Percentiles rank a stretch among this genome's conserved stretches.
Evolutionary conservation across 805 yeast species (phyloP).

Genomic region (Zygosaccharomyces bailii): DNA sequence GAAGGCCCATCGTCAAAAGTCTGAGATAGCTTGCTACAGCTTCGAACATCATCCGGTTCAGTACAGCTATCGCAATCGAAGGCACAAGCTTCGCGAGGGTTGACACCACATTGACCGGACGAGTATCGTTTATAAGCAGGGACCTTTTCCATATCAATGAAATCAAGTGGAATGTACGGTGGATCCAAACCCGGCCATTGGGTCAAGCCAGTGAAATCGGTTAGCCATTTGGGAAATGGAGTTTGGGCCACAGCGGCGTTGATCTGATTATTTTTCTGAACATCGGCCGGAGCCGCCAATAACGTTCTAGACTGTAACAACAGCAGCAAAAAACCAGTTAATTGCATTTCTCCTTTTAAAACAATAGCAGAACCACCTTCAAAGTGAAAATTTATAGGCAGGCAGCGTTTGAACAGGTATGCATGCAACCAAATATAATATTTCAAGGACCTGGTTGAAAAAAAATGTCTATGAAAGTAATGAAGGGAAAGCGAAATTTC

Average conservation of each 20-base stretch:
- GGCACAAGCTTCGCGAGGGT: slow-evolving; percentile 57
- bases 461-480: background rate
- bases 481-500: background rate
- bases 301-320: background rate
- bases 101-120: slow-evolving; percentile 57
- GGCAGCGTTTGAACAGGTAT: background rate
- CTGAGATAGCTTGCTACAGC: slow-evolving; percentile 75
- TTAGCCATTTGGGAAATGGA: slow-evolving; percentile 79
- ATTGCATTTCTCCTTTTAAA: background rate
- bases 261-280: background rate
- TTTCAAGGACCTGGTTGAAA: too few species aligned
- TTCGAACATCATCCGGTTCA: slow-evolving; percentile 66
- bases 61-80: slow-evolving; percentile 84
- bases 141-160: slow-evolving; percentile 53
- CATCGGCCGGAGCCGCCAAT: background rate
- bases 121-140: slow-evolving; percentile 48
- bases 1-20: slow-evolving; percentile 97
- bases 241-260: slow-evolving; percentile 21
- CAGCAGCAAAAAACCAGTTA: background rate
- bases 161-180: slow-evolving; percentile 80
- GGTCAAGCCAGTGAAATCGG: slow-evolving; percentile 64
- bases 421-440: slow-evolving; percentile 1
- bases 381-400: background rate
- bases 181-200: slow-evolving; percentile 88
- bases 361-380: background rate